Evolutionary conservation across 768 basidiomycete genomes (phyloP).

Genomic region (Hygrocybe coccinea): DNA sequence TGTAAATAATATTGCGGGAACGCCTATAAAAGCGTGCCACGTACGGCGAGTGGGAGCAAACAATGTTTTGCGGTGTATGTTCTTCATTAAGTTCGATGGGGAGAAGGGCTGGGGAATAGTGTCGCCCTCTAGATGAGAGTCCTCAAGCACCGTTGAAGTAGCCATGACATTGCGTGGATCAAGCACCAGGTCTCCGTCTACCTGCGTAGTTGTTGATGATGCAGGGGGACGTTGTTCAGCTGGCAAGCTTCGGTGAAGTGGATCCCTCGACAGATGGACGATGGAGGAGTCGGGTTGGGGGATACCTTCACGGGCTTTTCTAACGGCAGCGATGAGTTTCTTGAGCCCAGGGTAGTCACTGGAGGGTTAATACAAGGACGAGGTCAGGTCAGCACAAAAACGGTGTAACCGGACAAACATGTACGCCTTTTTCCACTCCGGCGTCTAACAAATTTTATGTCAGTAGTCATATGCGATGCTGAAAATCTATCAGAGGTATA

Average conservation of each 20-base stretch:
- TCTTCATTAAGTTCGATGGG: no score
- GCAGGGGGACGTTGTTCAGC: background rate
- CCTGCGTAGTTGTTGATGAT: no score
- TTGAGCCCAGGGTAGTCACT: conserved; percentile 75
- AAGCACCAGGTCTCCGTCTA: no score
- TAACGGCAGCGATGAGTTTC: conserved; percentile 56
- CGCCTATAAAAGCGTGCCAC: background rate
- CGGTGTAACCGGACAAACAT: conserved; percentile 39
- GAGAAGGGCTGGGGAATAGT: no score
- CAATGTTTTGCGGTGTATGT: no score
- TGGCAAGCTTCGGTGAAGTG: background rate
- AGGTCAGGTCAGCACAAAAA: conserved; percentile 1
- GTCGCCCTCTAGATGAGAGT: no score
- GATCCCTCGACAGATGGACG: background rate
- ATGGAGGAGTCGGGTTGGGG: conserved; percentile 10
- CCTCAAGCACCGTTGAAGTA: no score
- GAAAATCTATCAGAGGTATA: background rate
- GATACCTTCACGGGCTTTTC: conserved; percentile 32
- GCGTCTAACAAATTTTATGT: conserved; percentile 43
- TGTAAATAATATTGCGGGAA: background rate
- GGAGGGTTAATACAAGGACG: background rate
- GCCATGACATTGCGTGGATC: no score
- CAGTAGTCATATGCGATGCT: background rate
- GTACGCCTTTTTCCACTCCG: conserved; percentile 71
- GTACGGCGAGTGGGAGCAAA: background rate